These are phyloP conservation scores for Malbranchea zuffiana DNA, from an alignment of 2,329 filamentous ascomycete genomes.

Conservation along the genomic window DNA sequence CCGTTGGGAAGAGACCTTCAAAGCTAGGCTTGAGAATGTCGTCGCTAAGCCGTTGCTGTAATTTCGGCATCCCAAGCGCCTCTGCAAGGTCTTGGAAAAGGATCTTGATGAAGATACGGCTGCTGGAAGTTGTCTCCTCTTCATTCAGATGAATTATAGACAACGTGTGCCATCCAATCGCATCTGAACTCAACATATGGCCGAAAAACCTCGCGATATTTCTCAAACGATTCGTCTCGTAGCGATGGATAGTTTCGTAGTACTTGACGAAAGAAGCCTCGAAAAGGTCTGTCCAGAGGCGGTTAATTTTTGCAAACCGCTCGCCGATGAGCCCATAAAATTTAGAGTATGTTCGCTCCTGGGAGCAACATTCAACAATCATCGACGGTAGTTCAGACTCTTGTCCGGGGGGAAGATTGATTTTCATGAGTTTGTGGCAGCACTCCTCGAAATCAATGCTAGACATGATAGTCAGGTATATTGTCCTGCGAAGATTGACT, in stretches of 20 bases:
- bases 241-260: slow-evolving; percentile 94
- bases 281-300: slow-evolving; percentile 87
- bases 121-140: slow-evolving; percentile 91
- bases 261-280: slow-evolving; percentile 84
- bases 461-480: slow-evolving; percentile 96
- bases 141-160: slow-evolving; percentile 82
- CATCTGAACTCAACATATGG: slow-evolving; percentile 76
- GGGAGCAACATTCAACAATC: slow-evolving; percentile 93
- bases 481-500: slow-evolving; percentile 83
- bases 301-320: slow-evolving; percentile 89
- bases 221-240: slow-evolving; percentile 86
- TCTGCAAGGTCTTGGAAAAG: slow-evolving; percentile 86
- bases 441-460: slow-evolving; percentile 94
- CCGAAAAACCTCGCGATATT: slow-evolving; percentile 95
- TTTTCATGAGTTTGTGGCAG: slow-evolving; percentile 91
- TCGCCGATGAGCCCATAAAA: slow-evolving; percentile 94
- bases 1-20: slow-evolving; percentile 76
- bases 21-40: slow-evolving; percentile 68
- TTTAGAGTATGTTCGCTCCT: slow-evolving; percentile 94
- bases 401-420: slow-evolving; percentile 74
- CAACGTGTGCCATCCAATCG: slow-evolving; percentile 84
- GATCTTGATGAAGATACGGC: slow-evolving; percentile 97
- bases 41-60: slow-evolving; percentile 66
- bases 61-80: slow-evolving; percentile 69
- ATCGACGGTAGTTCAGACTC: slow-evolving; percentile 89